Base-by-base conservation (phyloP, 2,329 filamentous ascomycete genomes). In the Fusarium tricinctum region DNA sequence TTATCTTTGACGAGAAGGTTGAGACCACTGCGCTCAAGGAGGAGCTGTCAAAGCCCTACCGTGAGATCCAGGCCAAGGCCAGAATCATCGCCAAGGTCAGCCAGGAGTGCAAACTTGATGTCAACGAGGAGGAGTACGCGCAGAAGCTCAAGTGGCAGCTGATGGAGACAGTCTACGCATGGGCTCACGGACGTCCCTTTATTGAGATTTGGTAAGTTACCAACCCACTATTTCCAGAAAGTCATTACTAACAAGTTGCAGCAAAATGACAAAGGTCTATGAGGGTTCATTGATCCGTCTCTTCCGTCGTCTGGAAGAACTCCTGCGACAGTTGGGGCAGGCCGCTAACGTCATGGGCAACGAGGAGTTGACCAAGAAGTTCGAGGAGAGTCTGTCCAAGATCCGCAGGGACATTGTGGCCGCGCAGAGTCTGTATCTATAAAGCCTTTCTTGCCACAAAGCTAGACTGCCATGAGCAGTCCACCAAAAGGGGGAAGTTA, bases 201-300 rank as follows among this genome's bases (percentile, higher is more conserved):
- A 89, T 92, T 1, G 90, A 97, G 73, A 97, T 99, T 66, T 98
- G 96, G 95, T 97, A 88, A 76, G 93, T 88, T 35, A 28, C 49
- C 53, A 32, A 15, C n/a, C 13, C 50, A 26, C 19, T n/a, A 22
- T 38, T 38, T 30, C 47, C 10, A 14, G 15, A 33, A 19, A 35
- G 48, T 6, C 2, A 13, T 50, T n/a, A 35, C 75, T 77, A 49
- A 78, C 75, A 43, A 48, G 42, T 26, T 47, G 9, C 68, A 97
- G 95, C 82, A 97, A 97, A 93, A 97, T 99, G 94, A 98, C 96
- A 28, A 95, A 97, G 74, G 93, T 95, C 28, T 99, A 97, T 80
- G 96, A 99, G 82, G 96, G 96, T 63, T 97, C 93, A 60, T 84
- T 99, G 64, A 98, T 99, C 73, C 93, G 96, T 48, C 89, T 97